Percentiles rank a stretch among this genome's conserved stretches.
phyloP scores from a whole-genome alignment of 495 filamentous ascomycete species.

The Neurospora tetraspora region DNA sequence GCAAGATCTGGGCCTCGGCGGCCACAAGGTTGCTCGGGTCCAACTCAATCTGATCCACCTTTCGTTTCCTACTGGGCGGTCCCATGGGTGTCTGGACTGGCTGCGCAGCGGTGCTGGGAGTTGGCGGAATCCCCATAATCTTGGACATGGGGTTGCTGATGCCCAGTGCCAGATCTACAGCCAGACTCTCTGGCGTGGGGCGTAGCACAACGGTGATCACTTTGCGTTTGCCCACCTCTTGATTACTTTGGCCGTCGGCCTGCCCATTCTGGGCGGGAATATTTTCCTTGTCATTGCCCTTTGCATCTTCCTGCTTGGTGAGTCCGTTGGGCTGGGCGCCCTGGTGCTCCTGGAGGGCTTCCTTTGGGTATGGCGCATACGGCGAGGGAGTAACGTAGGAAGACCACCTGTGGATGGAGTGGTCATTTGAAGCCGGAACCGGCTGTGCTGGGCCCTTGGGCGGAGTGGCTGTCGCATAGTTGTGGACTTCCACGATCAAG shows the following conservation, averaged over 20 bases:
- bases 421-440: constrained; percentile 49
- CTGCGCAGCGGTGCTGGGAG: constrained; percentile 33
- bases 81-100: constrained; percentile 26
- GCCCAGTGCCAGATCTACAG: constrained; percentile 65
- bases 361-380: constrained; percentile 68
- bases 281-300: constrained; percentile 33
- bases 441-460: constrained; percentile 32
- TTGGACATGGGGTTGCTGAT: constrained; percentile 57
- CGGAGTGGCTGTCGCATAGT: constrained; percentile 39
- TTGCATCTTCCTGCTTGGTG: constrained; percentile 22
- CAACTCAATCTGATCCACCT: constrained; percentile 57
- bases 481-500: constrained; percentile 83
- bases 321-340: constrained; percentile 12
- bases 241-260: constrained; percentile 37
- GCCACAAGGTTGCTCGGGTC: constrained; percentile 60
- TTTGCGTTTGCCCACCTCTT: constrained; percentile 42
- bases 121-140: constrained; percentile 40
- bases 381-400: constrained; percentile 79
- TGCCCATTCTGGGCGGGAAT: constrained; percentile 39
- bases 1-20: constrained; percentile 61
- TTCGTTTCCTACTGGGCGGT: constrained; percentile 59
- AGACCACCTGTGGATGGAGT: constrained; percentile 86
- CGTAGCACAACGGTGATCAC: constrained; percentile 75
- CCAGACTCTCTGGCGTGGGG: constrained; percentile 64
- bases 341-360: constrained; percentile 30